Base-by-base conservation (phyloP, 225 moss, liverwort and hornwort species). In the Marchantia polymorpha region DNA sequence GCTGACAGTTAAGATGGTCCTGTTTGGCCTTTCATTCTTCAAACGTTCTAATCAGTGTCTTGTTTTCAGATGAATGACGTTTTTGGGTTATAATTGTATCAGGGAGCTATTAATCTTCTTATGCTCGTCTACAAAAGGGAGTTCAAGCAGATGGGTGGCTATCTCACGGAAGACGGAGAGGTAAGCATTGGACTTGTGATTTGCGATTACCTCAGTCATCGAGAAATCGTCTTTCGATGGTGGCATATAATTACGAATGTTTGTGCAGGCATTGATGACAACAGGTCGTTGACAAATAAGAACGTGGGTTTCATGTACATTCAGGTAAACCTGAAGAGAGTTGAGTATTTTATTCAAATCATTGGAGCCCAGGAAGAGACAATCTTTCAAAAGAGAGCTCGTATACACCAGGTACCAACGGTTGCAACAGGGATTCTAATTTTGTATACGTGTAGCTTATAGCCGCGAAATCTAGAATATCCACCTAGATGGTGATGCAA, bases 361-460 rank as follows among this genome's bases (percentile, higher is more conserved):
- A 85, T 95, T 83, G 99, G 99, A 78, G 76, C 88, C 31, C 86
- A 90, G 80, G 99, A 99, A 82, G 95, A 95, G 73, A 85, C 85
- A 27, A 99, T 99, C 67, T 99, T 99, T 74, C 99, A 99, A 84
- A 99, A 99, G 88, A 88, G 99, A 83, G 93, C 95, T 74, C 99
- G 95, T 31, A 87, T 91, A 78, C 99, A 95, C 78, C 99, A 99
- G 99, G 99, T 99, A 80, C 23, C 25, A 48, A 56, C 26, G 72
- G 52, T 52, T 72, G 52, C 52, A 12, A 52, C 72, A 72, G 22
- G 49, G 49, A 67, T 67, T 14, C 30, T 8, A 14, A 67, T 67
- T n/a, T 0, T 61, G 61, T 61, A 61, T 61, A 0, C 7, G 61
- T 6, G n/a, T n/a, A 39, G 39, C 39, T 39, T 39, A 39, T 39